Percentiles rank a stretch among this genome's conserved stretches.
Conservation (phyloP, 2,329 filamentous ascomycete genomes). For the Elsinoe australis region DNA sequence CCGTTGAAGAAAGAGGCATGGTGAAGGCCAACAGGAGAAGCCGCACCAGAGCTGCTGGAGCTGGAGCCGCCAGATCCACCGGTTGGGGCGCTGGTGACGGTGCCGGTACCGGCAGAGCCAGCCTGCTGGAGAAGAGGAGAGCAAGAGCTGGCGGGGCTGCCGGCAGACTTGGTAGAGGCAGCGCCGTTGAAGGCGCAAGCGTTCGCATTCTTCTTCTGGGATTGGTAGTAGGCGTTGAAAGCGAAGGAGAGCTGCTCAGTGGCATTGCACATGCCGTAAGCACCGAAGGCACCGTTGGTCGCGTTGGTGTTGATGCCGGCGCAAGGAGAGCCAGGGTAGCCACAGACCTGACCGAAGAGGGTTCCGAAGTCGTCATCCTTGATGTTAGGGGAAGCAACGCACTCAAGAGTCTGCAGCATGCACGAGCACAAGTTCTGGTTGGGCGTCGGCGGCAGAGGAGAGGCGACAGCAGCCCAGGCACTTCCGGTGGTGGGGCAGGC, state of each 20-base stretch:
- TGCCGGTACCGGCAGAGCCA: conserved; percentile 52
- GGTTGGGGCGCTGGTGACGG: conserved; percentile 44
- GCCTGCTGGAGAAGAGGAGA: conserved; percentile 53
- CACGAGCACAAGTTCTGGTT: conserved; percentile 74
- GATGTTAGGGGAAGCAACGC: conserved; percentile 55
- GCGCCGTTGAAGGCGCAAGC: conserved; percentile 67
- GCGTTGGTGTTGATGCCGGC: conserved; percentile 61
- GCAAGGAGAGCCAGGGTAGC: conserved; percentile 49
- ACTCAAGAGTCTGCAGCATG: conserved; percentile 69
- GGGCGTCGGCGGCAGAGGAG: conserved; percentile 70
- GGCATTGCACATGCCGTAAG: conserved; percentile 68
- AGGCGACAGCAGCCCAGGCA: conserved; percentile 61
- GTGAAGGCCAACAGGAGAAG: conserved; percentile 38
- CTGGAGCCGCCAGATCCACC: conserved; percentile 26
- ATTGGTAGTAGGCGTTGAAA: conserved; percentile 64
- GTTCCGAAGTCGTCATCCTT: conserved; percentile 52
- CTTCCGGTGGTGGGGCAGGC: conserved; percentile 60
- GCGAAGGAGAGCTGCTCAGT: conserved; percentile 65
- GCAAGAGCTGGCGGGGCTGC: conserved; percentile 48
- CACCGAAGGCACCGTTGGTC: conserved; percentile 61
- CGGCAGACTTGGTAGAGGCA: conserved; percentile 48
- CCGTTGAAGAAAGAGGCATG: conserved; percentile 38
- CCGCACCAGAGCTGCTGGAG: conserved; percentile 30
- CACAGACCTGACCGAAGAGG: conserved; percentile 71
- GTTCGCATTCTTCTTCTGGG: conserved; percentile 42